A percentile compares a stretch with the other conserved stretches of the same genome.
These are phyloP conservation scores for Phlebiopsis gigantea DNA, from an alignment of 768 basidiomycete species.

Conservation along the genomic window DNA sequence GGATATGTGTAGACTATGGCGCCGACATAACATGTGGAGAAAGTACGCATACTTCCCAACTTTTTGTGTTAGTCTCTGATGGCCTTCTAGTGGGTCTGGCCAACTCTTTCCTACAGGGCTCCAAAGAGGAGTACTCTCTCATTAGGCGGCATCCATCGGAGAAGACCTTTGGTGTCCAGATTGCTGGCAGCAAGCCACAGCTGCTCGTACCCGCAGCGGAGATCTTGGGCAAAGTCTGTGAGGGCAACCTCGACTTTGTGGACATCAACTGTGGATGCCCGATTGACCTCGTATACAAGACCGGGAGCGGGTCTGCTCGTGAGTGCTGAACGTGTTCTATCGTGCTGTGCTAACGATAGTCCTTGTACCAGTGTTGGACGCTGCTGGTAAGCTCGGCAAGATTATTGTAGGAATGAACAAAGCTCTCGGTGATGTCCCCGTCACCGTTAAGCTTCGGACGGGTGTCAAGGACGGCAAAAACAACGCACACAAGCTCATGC, in stretches of 20 bases:
- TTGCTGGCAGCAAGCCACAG: slow-evolving; percentile 84
- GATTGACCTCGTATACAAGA: slow-evolving; percentile 91
- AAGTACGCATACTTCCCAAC: slow-evolving; percentile 40
- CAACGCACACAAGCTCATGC: slow-evolving; percentile 87
- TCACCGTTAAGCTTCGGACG: slow-evolving; percentile 89
- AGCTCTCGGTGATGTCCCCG: slow-evolving; percentile 84
- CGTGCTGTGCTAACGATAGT: too few species aligned
- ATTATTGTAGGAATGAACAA: slow-evolving; percentile 89
- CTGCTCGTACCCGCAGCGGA: slow-evolving; percentile 80
- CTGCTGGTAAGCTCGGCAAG: slow-evolving; percentile 75
- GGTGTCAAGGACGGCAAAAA: slow-evolving; percentile 89
- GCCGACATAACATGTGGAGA: slow-evolving; percentile 96
- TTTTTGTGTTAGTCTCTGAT: background rate
- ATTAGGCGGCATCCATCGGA: slow-evolving; percentile 88
- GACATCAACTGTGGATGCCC: slow-evolving; percentile 97
- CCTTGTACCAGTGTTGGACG: slow-evolving; percentile 68
- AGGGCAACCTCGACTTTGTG: slow-evolving; percentile 75
- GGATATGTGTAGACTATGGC: slow-evolving; percentile 80
- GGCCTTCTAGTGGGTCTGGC: slow-evolving; percentile 88
- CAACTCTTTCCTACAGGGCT: slow-evolving; percentile 80
- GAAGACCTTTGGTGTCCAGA: slow-evolving; percentile 81
- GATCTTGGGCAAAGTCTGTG: slow-evolving; percentile 64
- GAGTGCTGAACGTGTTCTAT: too few species aligned
- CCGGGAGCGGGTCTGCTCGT: slow-evolving; percentile 88
- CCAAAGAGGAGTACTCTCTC: slow-evolving; percentile 93